Evolutionary conservation across 2,329 filamentous ascomycete species (phyloP).

Genomic region (Trichothecium sympodiale): DNA sequence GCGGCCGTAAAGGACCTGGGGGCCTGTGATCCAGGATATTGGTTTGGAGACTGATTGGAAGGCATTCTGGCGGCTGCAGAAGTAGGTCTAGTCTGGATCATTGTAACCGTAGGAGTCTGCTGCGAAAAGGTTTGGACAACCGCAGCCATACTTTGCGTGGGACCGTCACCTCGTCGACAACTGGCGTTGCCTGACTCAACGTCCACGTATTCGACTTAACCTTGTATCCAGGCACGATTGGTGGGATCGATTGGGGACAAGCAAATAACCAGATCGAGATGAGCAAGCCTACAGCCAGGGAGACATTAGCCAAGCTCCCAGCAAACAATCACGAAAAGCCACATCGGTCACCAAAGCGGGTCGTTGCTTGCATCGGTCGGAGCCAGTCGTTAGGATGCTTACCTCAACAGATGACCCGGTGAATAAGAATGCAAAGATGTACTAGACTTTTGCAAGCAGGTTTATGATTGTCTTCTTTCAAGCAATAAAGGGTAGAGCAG

Average conservation of each 20-base stretch:
- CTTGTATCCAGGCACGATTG: too few relatives aligned
- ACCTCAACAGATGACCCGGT: too few relatives aligned
- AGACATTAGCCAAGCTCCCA: neutral
- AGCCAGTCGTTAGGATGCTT: too few relatives aligned
- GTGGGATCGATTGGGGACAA: too few relatives aligned
- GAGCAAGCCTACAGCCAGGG: neutral
- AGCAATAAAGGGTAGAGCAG: constrained; percentile 6
- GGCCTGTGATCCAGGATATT: constrained; percentile 37
- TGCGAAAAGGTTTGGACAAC: constrained; percentile 73
- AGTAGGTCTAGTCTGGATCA: constrained; percentile 63
- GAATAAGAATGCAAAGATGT: too few relatives aligned
- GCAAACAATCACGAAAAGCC: neutral
- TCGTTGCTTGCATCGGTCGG: too few relatives aligned
- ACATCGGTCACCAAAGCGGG: neutral
- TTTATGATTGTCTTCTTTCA: too few relatives aligned
- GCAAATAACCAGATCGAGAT: too few relatives aligned
- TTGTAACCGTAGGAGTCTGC: constrained; percentile 60
- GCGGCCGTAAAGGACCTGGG: too few relatives aligned
- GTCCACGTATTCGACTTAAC: neutral
- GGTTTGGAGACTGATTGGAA: constrained; percentile 25
- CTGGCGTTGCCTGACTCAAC: constrained; percentile 1
- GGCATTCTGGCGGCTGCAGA: constrained; percentile 40
- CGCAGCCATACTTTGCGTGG: constrained; percentile 58
- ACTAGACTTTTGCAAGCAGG: too few relatives aligned
- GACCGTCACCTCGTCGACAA: neutral